phyloP scores from a whole-genome alignment of 768 basidiomycete genomes.

The Boletus tylopilopsis region DNA sequence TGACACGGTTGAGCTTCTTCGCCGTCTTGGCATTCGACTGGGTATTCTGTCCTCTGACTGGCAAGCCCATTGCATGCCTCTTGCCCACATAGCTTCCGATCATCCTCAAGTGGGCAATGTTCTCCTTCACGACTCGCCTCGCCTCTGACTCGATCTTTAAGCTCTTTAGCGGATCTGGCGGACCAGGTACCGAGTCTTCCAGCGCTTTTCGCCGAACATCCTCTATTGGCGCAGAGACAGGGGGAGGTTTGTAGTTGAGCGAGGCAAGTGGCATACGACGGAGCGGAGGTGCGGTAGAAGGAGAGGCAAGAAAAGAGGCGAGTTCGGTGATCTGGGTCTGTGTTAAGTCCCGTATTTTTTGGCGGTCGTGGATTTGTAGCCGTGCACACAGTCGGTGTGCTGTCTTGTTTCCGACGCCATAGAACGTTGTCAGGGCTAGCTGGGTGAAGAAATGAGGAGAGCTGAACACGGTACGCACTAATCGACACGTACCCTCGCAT shows the following conservation, averaged over 20 bases:
- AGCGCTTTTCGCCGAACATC: conserved; percentile 25
- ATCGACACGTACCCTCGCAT: conserved; percentile 59
- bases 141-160: conserved; percentile 88
- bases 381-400: conserved; percentile 85
- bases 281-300: conserved; percentile 66
- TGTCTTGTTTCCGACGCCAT: conserved; percentile 77
- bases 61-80: conserved; percentile 89
- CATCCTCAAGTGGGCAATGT: conserved; percentile 89
- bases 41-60: conserved; percentile 93
- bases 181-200: conserved; percentile 35
- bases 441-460: conserved; percentile 29
- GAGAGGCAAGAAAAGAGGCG: conserved; percentile 92
- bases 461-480: not conserved
- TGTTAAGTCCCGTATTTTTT: conserved; percentile 77
- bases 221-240: conserved; percentile 35
- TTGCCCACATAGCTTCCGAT: conserved; percentile 93
- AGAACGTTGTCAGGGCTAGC: conserved; percentile 89
- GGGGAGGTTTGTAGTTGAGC: conserved; percentile 46
- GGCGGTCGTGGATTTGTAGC: conserved; percentile 84
- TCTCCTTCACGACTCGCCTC: conserved; percentile 76
- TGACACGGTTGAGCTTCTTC: conserved; percentile 82
- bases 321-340: conserved; percentile 86
- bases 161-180: conserved; percentile 61
- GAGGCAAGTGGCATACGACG: conserved; percentile 65
- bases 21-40: conserved; percentile 89